Conservation (phyloP, 495 filamentous ascomycete species). For the Lineolata rhizophorae region DNA sequence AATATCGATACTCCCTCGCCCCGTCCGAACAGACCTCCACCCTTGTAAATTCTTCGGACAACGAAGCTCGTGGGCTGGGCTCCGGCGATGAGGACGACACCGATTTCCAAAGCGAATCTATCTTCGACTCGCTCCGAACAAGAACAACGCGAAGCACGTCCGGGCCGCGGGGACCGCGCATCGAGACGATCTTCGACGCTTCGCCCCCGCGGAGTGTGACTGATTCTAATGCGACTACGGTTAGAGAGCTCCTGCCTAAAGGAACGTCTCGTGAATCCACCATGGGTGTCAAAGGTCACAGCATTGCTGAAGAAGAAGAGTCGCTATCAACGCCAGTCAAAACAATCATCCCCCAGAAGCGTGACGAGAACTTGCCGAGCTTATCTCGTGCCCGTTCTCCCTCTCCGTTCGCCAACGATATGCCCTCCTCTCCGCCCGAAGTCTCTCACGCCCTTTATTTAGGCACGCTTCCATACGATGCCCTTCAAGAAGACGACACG, state of each 20-base stretch:
- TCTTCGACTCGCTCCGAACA: constrained; percentile 81
- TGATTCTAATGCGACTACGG: too few species aligned
- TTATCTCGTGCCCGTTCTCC: constrained; percentile 3
- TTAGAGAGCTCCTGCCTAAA: too few species aligned
- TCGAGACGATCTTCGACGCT: constrained; percentile 79
- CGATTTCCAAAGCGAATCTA: constrained; percentile 70
- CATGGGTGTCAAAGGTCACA: constrained; percentile 16
- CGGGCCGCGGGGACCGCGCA: constrained; percentile 30
- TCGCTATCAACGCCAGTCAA: constrained; percentile 32
- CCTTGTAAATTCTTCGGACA: constrained; percentile 53
- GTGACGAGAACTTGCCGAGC: constrained; percentile 6
- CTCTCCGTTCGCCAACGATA: constrained; percentile 7
- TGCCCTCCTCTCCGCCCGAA: constrained; percentile 10
- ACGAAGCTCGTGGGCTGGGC: constrained; percentile 47
- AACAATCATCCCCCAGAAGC: constrained; percentile 7
- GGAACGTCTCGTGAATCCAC: constrained; percentile 23
- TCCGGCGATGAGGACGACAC: constrained; percentile 71
- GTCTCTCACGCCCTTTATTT: constrained; percentile 10
- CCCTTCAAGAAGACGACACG: constrained; percentile 7
- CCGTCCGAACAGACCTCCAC: constrained; percentile 62
- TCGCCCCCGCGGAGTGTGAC: constrained; percentile 34
- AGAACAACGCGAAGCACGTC: constrained; percentile 41
- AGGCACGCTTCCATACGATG: constrained; percentile 10
- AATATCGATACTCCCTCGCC: constrained; percentile 16
- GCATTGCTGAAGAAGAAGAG: constrained; percentile 46